Evolutionary conservation across 306 rosid genomes (phyloP).

Genomic region (Spatholobus suberectus): DNA sequence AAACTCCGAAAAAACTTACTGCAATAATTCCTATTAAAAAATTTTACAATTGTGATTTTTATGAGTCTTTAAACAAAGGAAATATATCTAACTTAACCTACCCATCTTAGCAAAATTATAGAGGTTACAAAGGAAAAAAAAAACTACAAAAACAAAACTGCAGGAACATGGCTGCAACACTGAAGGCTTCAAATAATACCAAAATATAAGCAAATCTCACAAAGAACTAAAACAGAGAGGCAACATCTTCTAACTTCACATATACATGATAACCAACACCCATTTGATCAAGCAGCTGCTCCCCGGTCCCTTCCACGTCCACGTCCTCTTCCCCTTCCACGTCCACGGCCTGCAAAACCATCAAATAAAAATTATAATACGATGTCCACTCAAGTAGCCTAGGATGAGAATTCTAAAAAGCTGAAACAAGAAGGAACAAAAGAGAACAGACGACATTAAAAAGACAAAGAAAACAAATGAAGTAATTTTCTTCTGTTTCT

Average conservation of each 20-base stretch:
- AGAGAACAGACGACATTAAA: background rate
- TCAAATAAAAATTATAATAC: slow-evolving; percentile 12
- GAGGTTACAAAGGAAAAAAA: slow-evolving; percentile 31
- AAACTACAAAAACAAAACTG: slow-evolving; percentile 55
- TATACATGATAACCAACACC: slow-evolving; percentile 46
- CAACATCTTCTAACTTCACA: slow-evolving; percentile 52
- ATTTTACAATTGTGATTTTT: slow-evolving; percentile 46
- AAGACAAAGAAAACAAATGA: background rate
- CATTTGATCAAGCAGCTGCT: slow-evolving; percentile 60
- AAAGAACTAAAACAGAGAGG: slow-evolving; percentile 53
- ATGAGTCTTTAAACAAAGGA: slow-evolving; percentile 1
- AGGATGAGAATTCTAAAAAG: background rate
- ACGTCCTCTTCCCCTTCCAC: slow-evolving; percentile 80
- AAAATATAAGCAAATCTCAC: slow-evolving; percentile 48
- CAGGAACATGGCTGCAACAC: slow-evolving; percentile 55
- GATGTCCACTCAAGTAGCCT: background rate
- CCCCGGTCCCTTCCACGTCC: slow-evolving; percentile 71
- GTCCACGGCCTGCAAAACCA: slow-evolving; percentile 67
- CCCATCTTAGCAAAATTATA: slow-evolving; percentile 34
- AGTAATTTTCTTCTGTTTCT: background rate
- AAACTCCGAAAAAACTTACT: slow-evolving; percentile 51
- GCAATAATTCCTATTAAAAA: slow-evolving; percentile 51
- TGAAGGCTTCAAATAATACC: slow-evolving; percentile 30
- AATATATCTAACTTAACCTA: slow-evolving; percentile 42
- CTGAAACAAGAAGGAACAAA: slow-evolving; percentile 13